A percentile compares a stretch with the other conserved stretches of the same genome.
phyloP scores from a whole-genome alignment of 305 asterid genomes.

The Fraxinus floribunda region DNA sequence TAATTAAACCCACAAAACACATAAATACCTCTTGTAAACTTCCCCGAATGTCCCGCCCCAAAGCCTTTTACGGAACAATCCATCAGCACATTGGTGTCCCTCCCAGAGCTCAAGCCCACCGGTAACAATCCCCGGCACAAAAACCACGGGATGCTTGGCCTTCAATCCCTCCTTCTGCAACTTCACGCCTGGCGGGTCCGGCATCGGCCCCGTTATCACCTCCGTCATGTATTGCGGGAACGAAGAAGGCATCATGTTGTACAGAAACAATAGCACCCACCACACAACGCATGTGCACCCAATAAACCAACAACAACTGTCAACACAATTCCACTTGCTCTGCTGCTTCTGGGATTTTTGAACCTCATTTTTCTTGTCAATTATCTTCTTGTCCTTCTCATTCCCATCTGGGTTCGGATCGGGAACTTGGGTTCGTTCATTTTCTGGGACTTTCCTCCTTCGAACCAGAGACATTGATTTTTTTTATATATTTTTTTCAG shows the following conservation, averaged over 20 bases:
- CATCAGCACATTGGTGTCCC: slow-evolving; percentile 80
- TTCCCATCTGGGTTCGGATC: slow-evolving; percentile 32
- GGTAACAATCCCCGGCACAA: slow-evolving; percentile 87
- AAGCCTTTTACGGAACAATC: slow-evolving; percentile 70
- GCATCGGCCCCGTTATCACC: slow-evolving; percentile 77
- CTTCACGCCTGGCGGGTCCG: slow-evolving; percentile 91
- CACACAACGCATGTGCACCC: slow-evolving; percentile 72
- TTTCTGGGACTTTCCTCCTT: slow-evolving; percentile 50
- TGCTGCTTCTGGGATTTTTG: slow-evolving; percentile 27
- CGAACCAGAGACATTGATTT: slow-evolving; percentile 49
- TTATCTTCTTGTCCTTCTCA: slow-evolving; percentile 20
- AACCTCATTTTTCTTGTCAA: slow-evolving; percentile 30
- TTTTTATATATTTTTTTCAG: not conserved
- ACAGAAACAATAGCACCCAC: slow-evolving; percentile 69
- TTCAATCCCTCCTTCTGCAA: slow-evolving; percentile 63
- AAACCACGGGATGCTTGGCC: slow-evolving; percentile 87
- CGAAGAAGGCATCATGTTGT: slow-evolving; percentile 86
- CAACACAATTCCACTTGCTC: slow-evolving; percentile 69
- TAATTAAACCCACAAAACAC: not conserved
- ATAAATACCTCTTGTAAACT: slow-evolving; percentile 63
- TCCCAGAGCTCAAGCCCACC: slow-evolving; percentile 96
- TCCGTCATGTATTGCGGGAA: slow-evolving; percentile 82
- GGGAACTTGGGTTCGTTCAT: slow-evolving; percentile 28
- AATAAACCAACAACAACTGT: slow-evolving; percentile 74
- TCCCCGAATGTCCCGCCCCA: slow-evolving; percentile 95